Base-by-base conservation (phyloP, 2,329 filamentous ascomycete genomes). In the Aspergillus udagawae region DNA sequence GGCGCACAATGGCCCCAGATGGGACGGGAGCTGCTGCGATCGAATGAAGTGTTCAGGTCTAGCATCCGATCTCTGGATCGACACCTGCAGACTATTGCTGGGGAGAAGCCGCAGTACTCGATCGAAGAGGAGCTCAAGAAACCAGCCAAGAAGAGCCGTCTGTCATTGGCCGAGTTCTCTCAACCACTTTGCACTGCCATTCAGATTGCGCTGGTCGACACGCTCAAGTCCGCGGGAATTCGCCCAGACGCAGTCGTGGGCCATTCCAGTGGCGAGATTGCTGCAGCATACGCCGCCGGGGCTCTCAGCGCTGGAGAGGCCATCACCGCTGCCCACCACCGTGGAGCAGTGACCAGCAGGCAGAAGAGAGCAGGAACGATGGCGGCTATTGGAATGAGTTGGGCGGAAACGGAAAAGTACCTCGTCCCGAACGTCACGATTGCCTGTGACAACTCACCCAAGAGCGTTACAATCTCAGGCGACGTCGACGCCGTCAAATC, bases 191-290 rank as follows among this genome's bases (percentile, higher is more conserved):
- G 60, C 35, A 61, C 63, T 1, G 63, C 60, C 3, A 23, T 67
- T 2, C 64, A 66, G 38, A 57, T 67, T 14, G 60, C 51, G 7
- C 44, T 67, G 7, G 49, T 64, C 1, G 58, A 67, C 17, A 27
- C 54, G 1, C 49, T 66, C 1, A 12, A 35, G 3, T 20, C 51
- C 3, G 51, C 53, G n/a, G 61, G 59, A 0, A 28, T 66, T 12
- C 17, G 48, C 2, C 56, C 60, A 0, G 5, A 52, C 2, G 59
- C 58, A 5, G 63, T 65, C 1, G 57, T 67, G 0, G 65, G 65
- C 1, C 65, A 67, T 32, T 62, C 58, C 12, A 61, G 56, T 49
- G 65, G 64, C 1, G 65, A 66, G 21, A 59, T 67, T 20, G 63
- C 52, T 27, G 65, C 64, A 1, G 64, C 62, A 1, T 67, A 66